Conservation (phyloP, 257 asterid genomes). For the Ilex asprella region DNA sequence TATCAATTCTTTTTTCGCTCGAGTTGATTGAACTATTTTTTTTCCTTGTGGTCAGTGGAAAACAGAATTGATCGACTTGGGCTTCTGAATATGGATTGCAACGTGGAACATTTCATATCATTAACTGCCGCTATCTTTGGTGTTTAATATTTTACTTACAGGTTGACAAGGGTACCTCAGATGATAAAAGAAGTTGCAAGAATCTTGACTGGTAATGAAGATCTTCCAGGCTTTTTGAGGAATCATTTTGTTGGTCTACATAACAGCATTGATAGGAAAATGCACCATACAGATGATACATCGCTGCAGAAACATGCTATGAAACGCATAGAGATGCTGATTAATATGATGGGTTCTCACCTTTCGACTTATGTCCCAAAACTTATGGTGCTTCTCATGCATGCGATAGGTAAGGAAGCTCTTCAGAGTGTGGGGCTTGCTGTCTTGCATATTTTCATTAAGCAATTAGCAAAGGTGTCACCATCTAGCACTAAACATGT, state of each 20-base stretch:
- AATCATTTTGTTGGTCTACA: slow-evolving; percentile 82
- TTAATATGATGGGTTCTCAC: slow-evolving; percentile 81
- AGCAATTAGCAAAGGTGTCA: slow-evolving; percentile 67
- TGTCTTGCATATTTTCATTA: slow-evolving; percentile 72
- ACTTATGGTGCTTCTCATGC: slow-evolving; percentile 98
- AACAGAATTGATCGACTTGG: too few species aligned
- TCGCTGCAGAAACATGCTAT: slow-evolving; percentile 83
- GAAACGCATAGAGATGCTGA: slow-evolving; percentile 79
- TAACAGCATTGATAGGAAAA: slow-evolving; percentile 82
- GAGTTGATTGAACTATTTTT: too few species aligned
- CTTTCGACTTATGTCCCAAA: slow-evolving; percentile 88
- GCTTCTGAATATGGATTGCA: too few species aligned
- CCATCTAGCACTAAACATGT: slow-evolving; percentile 88
- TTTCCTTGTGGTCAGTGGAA: too few species aligned
- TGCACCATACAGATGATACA: slow-evolving; percentile 75
- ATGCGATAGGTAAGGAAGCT: slow-evolving; percentile 71
- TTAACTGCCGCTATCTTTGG: too few species aligned
- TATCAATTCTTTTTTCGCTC: too few species aligned
- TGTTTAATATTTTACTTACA: slow-evolving; percentile 21
- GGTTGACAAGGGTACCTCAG: slow-evolving; percentile 79
- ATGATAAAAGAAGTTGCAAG: slow-evolving; percentile 75
- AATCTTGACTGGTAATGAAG: slow-evolving; percentile 68
- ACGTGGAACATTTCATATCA: too few species aligned
- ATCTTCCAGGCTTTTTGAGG: slow-evolving; percentile 81
- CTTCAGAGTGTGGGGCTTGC: slow-evolving; percentile 84